Evolutionary conservation across 257 asterid genomes (phyloP).

Genomic region (Scutellaria galericulata): DNA sequence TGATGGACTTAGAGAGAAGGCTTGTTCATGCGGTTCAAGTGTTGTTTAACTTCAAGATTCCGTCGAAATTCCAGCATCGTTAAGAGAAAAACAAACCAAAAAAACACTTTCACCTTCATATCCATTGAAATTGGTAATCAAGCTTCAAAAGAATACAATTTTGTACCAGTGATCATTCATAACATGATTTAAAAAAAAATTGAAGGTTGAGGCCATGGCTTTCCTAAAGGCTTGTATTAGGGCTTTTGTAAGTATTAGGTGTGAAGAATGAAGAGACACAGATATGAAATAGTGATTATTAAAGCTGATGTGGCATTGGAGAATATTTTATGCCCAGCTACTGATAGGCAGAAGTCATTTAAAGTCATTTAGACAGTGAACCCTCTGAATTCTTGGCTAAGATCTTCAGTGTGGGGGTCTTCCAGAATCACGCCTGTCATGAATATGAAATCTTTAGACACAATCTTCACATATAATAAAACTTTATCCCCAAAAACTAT

Average conservation of each 20-base stretch:
- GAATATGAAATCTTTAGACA: conserved; percentile 31
- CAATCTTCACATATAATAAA: conserved; percentile 2
- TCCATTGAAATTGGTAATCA: conserved; percentile 32
- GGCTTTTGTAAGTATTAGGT: no score
- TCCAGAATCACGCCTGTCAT: conserved; percentile 93
- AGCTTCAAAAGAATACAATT: neutral
- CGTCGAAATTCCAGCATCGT: conserved; percentile 41
- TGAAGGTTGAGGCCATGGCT: no score
- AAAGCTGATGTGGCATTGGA: no score
- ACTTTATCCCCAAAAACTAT: conserved; percentile 11
- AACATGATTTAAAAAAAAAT: neutral
- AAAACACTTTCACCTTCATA: conserved; percentile 43
- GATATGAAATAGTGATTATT: no score
- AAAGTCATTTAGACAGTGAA: conserved; percentile 37
- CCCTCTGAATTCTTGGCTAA: conserved; percentile 97
- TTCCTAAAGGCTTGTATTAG: no score
- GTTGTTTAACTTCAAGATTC: conserved; percentile 49
- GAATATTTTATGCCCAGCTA: no score
- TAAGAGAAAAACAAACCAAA: conserved; percentile 41
- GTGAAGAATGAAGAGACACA: no score
- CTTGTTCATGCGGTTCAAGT: conserved; percentile 53
- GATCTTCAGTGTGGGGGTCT: conserved; percentile 98
- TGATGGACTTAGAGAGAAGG: conserved; percentile 66
- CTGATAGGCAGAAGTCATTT: no score
- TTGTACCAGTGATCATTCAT: conserved; percentile 27